Evolutionary conservation across 1,284 basidiomycete genomes (phyloP).

Genomic region (Agroathelia rolfsii): DNA sequence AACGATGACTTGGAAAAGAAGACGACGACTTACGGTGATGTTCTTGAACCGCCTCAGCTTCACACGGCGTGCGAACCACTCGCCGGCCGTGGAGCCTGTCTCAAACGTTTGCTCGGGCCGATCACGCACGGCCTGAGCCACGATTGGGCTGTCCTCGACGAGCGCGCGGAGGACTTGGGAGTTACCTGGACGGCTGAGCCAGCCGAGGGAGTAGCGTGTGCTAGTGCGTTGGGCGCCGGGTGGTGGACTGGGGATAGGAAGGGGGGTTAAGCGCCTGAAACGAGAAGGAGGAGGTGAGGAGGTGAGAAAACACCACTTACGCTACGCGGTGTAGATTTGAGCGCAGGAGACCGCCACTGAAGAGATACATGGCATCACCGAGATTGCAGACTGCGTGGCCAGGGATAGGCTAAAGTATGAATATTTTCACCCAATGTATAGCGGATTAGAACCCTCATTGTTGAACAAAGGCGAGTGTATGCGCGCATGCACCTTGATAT

Average conservation of each 20-base stretch:
- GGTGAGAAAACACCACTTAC: no score
- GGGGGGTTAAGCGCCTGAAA: not conserved
- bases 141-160: slow-evolving; percentile 36
- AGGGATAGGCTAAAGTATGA: slow-evolving; percentile 36
- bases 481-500: slow-evolving; percentile 40
- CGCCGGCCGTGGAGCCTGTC: slow-evolving; percentile 31
- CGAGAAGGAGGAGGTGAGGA: slow-evolving; percentile 8
- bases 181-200: slow-evolving; percentile 53
- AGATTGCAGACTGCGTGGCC: slow-evolving; percentile 53
- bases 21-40: slow-evolving; percentile 24
- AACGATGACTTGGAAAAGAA: no score
- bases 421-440: slow-evolving; percentile 1
- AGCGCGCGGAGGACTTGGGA: slow-evolving; percentile 35
- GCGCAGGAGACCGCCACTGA: slow-evolving; percentile 48
- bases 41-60: slow-evolving; percentile 36
- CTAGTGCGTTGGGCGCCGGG: slow-evolving; percentile 33
- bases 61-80: slow-evolving; percentile 40
- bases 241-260: slow-evolving; percentile 23
- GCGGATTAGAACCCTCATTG: not conserved
- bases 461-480: not conserved
- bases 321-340: slow-evolving; percentile 47
- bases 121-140: slow-evolving; percentile 28
- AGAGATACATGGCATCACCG: slow-evolving; percentile 47
- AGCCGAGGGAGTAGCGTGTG: slow-evolving; percentile 51
- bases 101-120: slow-evolving; percentile 25